Percentiles rank a stretch among this genome's conserved stretches.
phyloP scores from a whole-genome alignment of 768 basidiomycete species.

The Naematelia encephala region DNA sequence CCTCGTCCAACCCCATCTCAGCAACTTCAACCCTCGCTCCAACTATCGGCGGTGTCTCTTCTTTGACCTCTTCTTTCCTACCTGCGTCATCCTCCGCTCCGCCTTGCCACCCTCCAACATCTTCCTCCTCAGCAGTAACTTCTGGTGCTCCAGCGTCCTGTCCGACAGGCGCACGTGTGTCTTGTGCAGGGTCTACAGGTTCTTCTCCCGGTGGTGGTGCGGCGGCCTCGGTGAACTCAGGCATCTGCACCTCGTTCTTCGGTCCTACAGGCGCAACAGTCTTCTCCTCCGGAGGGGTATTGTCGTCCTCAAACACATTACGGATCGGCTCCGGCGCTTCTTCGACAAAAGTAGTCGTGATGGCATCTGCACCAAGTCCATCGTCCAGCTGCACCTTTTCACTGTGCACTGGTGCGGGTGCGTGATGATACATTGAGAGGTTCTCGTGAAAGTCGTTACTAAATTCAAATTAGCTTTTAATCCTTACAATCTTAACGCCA shows the following conservation, averaged over 20 bases:
- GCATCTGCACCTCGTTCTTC: constrained; percentile 41
- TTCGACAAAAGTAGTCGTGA: constrained; percentile 38
- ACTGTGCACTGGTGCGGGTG: constrained; percentile 13
- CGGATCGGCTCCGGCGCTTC: constrained; percentile 46
- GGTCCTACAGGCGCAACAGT: constrained; percentile 43
- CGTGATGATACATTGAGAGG: constrained; percentile 33
- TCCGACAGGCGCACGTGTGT: constrained; percentile 46
- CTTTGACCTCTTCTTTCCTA: constrained; percentile 9
- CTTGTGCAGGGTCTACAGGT: constrained; percentile 16
- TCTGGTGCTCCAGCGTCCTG: constrained; percentile 48
- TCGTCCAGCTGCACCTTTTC: constrained; percentile 20
- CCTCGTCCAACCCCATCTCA: constrained; percentile 38
- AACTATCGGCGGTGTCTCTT: not conserved
- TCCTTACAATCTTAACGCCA: not conserved
- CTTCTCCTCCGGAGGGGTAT: constrained; percentile 40
- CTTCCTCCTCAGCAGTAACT: constrained; percentile 38
- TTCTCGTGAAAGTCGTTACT: constrained; percentile 49
- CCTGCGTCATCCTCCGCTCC: constrained; percentile 42
- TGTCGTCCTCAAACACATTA: constrained; percentile 40
- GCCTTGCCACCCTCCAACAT: constrained; percentile 50
- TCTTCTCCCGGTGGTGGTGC: constrained; percentile 9
- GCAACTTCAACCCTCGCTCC: constrained; percentile 13
- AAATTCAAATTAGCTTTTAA: not conserved
- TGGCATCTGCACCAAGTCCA: constrained; percentile 16
- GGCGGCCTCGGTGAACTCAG: constrained; percentile 30